Base-by-base conservation (phyloP, 495 filamentous ascomycete genomes). In the Aspergillus conjunctus region DNA sequence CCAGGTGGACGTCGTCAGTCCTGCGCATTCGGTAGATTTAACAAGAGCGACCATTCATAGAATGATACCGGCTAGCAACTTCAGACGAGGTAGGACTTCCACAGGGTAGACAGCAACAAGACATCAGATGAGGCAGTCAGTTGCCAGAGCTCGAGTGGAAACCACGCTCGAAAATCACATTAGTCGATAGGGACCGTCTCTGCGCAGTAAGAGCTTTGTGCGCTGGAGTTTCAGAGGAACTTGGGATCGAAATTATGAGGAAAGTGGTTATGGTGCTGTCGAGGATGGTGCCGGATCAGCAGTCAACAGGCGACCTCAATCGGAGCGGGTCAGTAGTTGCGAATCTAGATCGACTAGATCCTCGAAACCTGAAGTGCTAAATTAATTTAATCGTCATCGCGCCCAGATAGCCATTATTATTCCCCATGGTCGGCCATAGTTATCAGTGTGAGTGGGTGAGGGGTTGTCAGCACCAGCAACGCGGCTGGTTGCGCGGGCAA, bases 401-500 rank as follows among this genome's bases (percentile, higher is more conserved):
- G 41, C 39, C 41, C 32, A 51, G 17, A 54, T 56, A 39, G 32
- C 52, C 33, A 39, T 43, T 43, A 54, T 41, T 51, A 49, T 54
- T 51, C 58, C 41, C 58, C 58, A 43, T 50, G 56, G 39, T 63
- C 21, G 32, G 30, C 55, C 34, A 51, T 43, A 56, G 37, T 32
- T 46, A 39, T 48, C n/a, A 41, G 6, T 51, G 3, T 59, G 55
- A 45, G 56, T 55, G 49, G 51, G 31, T 58, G 63, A 65, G 54
- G 54, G 62, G 58, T 49, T 43, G 58, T 30, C 45, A 37, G 62
- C 52, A 51, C n/a, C 55, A 46, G 59, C 44, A 62, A 65, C 65
- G 64, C 65, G 61, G 65, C 52, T 45, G 53, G 65, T 68, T 68
- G 65, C 65, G 50, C 56, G 41, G 56, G 65, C 65, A 68, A 68